Base-by-base conservation (phyloP, 2,329 filamentous ascomycete genomes). In the Aaosphaeria pasadenensis region DNA sequence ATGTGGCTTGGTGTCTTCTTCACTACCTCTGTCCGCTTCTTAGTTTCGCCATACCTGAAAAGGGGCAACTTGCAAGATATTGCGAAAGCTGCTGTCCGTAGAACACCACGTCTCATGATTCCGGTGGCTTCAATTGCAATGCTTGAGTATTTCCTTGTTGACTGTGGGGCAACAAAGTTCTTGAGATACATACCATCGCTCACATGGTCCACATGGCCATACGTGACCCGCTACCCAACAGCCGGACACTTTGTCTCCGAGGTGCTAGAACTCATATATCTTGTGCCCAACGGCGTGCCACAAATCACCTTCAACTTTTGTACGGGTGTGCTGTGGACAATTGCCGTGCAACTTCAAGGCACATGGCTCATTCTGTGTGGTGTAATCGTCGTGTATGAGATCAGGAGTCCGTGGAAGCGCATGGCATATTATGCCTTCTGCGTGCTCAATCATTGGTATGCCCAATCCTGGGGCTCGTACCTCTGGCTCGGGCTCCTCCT, bases 1-100 rank as follows among this genome's bases (percentile, higher is more conserved):
- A 66, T 76, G 48, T 77, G 74, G 71, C 71, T 78, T 9, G 75
- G 75, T 17, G 71, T 74, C 28, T 77, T 78, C 61, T 73, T 78
- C 58, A 74, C 74, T 6, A 77, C 72, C 6, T 75, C 75, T 0
- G 73, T 72, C 36, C 71, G 75, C 42, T 78, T 78, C 56, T 49
- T 77, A 30, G 66, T 69, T 9, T 60, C 69, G 2, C 65, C 65
- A 36, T 78, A 75, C 44, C 63, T 78, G 6, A 67, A 63, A 41
- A 70, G 64, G 4, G 75, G 74, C 13, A 71, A 75, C 32, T 58
- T 77, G 11, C 56, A 67, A 28, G 67, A 70, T 30, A 64, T 78
- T 35, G 74, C 73, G 3, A 69, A 76, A 49, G 75, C 74, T 45
- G 71, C 71, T 33, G 65, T 76, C 11, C 64, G 70, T 9, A 66